These are phyloP conservation scores for Lactarius hatsudake DNA, from an alignment of 768 basidiomycete species.

Conservation along the genomic window DNA sequence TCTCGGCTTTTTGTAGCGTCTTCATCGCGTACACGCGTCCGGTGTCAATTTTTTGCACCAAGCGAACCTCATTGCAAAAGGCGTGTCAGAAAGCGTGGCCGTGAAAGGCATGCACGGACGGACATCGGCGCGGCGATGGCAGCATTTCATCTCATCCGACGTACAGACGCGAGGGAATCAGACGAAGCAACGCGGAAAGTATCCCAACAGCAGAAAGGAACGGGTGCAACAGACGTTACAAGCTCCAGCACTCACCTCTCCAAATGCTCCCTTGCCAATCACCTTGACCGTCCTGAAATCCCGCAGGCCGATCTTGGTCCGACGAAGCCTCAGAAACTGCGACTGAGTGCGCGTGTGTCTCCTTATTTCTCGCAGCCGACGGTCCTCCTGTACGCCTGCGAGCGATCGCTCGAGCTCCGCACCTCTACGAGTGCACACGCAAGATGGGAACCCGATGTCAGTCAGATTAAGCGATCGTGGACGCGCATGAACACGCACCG, in stretches of 20 bases:
- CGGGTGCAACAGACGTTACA: background rate
- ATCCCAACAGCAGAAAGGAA: background rate
- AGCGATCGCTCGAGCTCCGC: slow-evolving; percentile 83
- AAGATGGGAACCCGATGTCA: background rate
- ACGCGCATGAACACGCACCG: slow-evolving; percentile 48
- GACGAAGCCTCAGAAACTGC: slow-evolving; percentile 79
- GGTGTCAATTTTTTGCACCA: slow-evolving; percentile 95
- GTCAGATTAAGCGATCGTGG: background rate
- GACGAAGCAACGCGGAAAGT: too few species aligned
- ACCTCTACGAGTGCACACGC: slow-evolving; percentile 53
- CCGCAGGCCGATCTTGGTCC: slow-evolving; percentile 86
- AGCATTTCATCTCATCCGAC: too few species aligned
- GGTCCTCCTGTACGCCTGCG: slow-evolving; percentile 72
- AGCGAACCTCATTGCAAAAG: slow-evolving; percentile 57
- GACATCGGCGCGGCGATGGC: background rate
- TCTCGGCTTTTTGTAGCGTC: slow-evolving; percentile 93
- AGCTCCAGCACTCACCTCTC: slow-evolving; percentile 61
- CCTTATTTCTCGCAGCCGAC: slow-evolving; percentile 77
- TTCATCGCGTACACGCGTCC: slow-evolving; percentile 99
- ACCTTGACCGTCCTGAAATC: slow-evolving; percentile 98
- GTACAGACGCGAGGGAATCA: too few species aligned
- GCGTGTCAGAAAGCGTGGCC: slow-evolving; percentile 6
- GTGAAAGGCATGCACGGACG: background rate
- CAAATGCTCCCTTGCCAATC: slow-evolving; percentile 99
- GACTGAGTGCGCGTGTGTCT: slow-evolving; percentile 64